phyloP scores from a whole-genome alignment of 305 asterid genomes.

The Fraxinus greggii region DNA sequence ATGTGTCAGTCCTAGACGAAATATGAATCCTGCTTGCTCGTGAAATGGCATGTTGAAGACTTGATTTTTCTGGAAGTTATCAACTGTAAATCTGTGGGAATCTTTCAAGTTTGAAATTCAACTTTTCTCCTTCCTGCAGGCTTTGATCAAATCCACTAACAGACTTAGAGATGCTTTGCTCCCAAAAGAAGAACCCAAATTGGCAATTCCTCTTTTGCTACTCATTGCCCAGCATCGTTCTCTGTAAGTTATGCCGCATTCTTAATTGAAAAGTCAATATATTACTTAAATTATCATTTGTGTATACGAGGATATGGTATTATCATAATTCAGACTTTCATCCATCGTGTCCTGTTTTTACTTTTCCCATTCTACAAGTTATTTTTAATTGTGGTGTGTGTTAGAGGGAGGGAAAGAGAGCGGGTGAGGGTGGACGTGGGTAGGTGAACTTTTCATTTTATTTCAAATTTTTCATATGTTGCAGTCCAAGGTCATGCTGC shows the following conservation, averaged over 20 bases:
- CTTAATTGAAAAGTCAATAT: not conserved
- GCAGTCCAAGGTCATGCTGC: not conserved
- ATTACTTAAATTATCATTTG: not conserved
- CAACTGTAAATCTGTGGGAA: conserved; percentile 2
- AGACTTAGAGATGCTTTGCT: conserved; percentile 92
- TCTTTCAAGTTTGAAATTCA: conserved; percentile 14
- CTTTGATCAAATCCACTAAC: conserved; percentile 87
- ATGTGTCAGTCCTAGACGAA: not conserved
- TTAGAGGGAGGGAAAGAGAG: not conserved
- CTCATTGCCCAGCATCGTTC: conserved; percentile 98
- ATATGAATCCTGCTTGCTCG: not conserved
- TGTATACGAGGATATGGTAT: not conserved
- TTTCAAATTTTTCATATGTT: not conserved
- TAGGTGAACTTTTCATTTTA: not conserved
- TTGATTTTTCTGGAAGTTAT: not conserved
- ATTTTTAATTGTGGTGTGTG: not conserved
- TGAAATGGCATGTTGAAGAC: not conserved
- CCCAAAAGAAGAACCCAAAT: conserved; percentile 88
- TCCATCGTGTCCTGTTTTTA: not conserved
- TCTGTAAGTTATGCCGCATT: conserved; percentile 51
- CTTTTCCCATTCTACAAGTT: not conserved
- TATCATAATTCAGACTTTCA: not conserved
- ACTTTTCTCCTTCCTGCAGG: conserved; percentile 49
- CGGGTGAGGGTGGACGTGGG: not conserved
- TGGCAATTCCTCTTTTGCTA: conserved; percentile 92